Evolutionary conservation across 768 basidiomycete species (phyloP).

Genomic region (Coprinopsis sp.): DNA sequence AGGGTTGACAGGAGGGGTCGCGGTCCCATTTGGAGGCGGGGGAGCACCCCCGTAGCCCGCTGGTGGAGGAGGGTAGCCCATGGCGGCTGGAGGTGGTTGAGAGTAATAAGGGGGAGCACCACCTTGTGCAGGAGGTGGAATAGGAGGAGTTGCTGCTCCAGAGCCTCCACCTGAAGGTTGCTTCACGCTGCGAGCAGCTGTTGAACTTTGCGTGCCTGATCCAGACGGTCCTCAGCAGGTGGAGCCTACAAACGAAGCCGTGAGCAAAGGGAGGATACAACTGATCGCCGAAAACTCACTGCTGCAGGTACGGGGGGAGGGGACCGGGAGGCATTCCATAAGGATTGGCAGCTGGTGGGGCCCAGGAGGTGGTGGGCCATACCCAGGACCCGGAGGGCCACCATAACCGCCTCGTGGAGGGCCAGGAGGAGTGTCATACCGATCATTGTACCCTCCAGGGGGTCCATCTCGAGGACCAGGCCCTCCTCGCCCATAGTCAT

Average conservation of each 20-base stretch:
- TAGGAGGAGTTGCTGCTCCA: conserved; percentile 30
- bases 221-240: conserved; percentile 75
- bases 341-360: conserved; percentile 9
- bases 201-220: conserved; percentile 84
- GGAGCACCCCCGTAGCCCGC: conserved; percentile 21
- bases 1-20: conserved; percentile 32
- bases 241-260: conserved; percentile 27
- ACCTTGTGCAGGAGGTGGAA: conserved; percentile 35
- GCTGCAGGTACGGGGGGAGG: conserved; percentile 28
- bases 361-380: conserved; percentile 23
- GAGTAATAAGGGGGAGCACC: conserved; percentile 40
- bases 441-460: conserved; percentile 39
- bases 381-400: conserved; percentile 24
- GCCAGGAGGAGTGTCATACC: conserved; percentile 43
- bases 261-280: neutral
- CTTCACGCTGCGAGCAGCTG: conserved; percentile 81
- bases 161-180: conserved; percentile 49
- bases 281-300: conserved; percentile 4
- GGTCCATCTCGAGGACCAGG: conserved; percentile 21
- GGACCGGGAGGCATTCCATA: conserved; percentile 20
- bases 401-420: conserved; percentile 35
- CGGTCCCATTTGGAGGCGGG: conserved; percentile 20
- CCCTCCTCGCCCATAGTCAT: conserved; percentile 30
- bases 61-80: conserved; percentile 27
- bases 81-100: conserved; percentile 30